Evolutionary conservation across 208 protist genomes (phyloP).

Genomic region (Crithidia bombi): DNA sequence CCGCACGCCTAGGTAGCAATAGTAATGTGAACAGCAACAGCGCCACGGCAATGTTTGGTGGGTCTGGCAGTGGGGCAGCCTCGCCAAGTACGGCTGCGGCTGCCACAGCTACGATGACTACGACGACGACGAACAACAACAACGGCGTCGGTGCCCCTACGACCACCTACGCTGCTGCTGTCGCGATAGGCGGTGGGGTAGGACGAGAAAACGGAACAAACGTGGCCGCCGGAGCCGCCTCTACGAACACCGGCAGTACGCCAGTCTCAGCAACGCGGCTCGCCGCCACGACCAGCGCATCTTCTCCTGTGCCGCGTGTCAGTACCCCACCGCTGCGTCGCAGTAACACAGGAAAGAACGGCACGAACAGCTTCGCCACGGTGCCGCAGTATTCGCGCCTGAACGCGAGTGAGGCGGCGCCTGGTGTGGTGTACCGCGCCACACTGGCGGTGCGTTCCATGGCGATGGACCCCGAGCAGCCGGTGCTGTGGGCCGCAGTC

Average conservation of each 20-base stretch:
- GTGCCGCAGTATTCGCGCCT: conserved; percentile 32
- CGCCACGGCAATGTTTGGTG: too few species aligned
- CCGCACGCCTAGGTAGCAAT: neutral
- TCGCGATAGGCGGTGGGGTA: neutral
- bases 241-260: neutral
- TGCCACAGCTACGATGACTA: neutral
- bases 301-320: neutral
- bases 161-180: neutral
- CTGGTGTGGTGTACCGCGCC: conserved; percentile 63
- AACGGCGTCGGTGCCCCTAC: neutral
- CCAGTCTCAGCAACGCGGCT: neutral
- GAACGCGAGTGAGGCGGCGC: conserved; percentile 30
- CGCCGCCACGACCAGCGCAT: neutral
- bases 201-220: neutral
- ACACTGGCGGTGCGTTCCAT: conserved; percentile 63
- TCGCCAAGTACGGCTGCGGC: neutral
- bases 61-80: neutral
- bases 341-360: conserved; percentile 7
- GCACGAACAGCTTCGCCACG: neutral
- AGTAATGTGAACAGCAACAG: neutral
- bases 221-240: neutral
- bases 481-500: conserved; percentile 68
- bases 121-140: too few species aligned
- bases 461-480: conserved; percentile 67
- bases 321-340: conserved; percentile 9